phyloP scores from a whole-genome alignment of 2,329 filamentous ascomycete genomes.

The Arthroderma sp. region DNA sequence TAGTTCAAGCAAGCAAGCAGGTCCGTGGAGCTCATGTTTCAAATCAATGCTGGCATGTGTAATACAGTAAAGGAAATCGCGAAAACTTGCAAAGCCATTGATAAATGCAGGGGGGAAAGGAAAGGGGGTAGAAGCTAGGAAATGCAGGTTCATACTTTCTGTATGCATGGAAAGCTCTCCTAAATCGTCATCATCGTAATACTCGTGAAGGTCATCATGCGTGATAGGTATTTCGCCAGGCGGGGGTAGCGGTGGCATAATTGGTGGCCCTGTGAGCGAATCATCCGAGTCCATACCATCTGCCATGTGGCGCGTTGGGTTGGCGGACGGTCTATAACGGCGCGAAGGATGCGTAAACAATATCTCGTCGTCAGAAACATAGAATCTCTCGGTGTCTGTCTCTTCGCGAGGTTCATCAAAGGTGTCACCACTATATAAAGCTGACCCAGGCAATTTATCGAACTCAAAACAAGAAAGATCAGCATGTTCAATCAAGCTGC shows the following conservation, averaged over 20 bases:
- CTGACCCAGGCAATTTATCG: constrained; percentile 3
- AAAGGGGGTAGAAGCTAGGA: constrained; percentile 3
- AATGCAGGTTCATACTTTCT: constrained; percentile 11
- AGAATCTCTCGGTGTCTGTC: constrained; percentile 9
- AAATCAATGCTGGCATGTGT: not conserved
- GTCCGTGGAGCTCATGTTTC: not conserved
- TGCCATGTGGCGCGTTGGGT: too few species aligned
- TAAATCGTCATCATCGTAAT: constrained; percentile 2
- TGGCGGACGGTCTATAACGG: too few species aligned
- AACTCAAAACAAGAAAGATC: constrained; percentile 5
- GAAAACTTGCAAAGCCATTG: not conserved
- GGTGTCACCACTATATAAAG: not conserved
- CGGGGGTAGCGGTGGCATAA: not conserved
- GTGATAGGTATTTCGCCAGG: not conserved
- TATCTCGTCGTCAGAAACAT: constrained; percentile 8
- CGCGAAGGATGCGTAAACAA: too few species aligned
- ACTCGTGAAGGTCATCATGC: constrained; percentile 1
- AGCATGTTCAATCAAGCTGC: constrained; percentile 7
- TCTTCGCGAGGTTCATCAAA: constrained; percentile 2
- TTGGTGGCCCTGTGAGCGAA: not conserved
- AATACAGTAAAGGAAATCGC: not conserved
- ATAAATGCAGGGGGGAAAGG: constrained; percentile 4
- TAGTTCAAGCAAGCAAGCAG: constrained; percentile 2
- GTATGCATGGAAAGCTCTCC: constrained; percentile 7
- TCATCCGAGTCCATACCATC: not conserved